Evolutionary conservation across 768 basidiomycete genomes (phyloP).

Genomic region (Boletus rubescentipes): DNA sequence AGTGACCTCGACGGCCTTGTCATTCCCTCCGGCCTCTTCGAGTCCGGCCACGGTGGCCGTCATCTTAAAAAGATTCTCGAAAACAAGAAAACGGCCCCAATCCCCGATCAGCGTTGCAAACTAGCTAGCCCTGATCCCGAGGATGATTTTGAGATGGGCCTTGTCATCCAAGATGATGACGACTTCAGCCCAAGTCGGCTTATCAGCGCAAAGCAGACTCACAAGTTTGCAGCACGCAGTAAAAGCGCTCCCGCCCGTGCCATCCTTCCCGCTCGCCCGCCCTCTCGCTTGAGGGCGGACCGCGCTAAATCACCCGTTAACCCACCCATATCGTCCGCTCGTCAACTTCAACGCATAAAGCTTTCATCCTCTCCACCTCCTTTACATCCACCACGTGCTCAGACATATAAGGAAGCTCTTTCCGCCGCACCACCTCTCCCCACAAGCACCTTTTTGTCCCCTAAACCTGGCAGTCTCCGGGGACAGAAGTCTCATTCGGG

Average conservation of each 20-base stretch:
- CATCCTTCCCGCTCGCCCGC: conserved; percentile 54
- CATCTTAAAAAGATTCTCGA: conserved; percentile 53
- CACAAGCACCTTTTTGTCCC: conserved; percentile 57
- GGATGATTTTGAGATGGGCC: conserved; percentile 84
- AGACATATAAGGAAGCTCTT: conserved; percentile 59
- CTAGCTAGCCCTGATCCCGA: conserved; percentile 63
- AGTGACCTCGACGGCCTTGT: conserved; percentile 80
- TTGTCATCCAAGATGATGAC: conserved; percentile 79
- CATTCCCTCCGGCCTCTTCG: conserved; percentile 73
- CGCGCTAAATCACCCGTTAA: conserved; percentile 72
- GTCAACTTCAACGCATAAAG: conserved; percentile 66
- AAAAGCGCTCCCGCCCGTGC: conserved; percentile 57
- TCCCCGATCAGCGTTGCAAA: conserved; percentile 54
- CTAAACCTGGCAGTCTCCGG: conserved; percentile 73
- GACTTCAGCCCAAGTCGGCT: conserved; percentile 82
- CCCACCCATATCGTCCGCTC: conserved; percentile 67
- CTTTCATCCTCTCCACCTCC: conserved; percentile 70
- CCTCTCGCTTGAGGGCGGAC: conserved; percentile 59
- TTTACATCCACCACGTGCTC: conserved; percentile 49
- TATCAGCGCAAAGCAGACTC: conserved; percentile 46
- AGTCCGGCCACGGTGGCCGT: conserved; percentile 59
- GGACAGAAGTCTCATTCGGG: conserved; percentile 84
- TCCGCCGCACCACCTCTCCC: conserved; percentile 47
- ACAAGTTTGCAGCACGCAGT: conserved; percentile 50
- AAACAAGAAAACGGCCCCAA: conserved; percentile 53